Evolutionary conservation across 2,329 filamentous ascomycete species (phyloP).

Genomic region (Colletotrichum sp.): DNA sequence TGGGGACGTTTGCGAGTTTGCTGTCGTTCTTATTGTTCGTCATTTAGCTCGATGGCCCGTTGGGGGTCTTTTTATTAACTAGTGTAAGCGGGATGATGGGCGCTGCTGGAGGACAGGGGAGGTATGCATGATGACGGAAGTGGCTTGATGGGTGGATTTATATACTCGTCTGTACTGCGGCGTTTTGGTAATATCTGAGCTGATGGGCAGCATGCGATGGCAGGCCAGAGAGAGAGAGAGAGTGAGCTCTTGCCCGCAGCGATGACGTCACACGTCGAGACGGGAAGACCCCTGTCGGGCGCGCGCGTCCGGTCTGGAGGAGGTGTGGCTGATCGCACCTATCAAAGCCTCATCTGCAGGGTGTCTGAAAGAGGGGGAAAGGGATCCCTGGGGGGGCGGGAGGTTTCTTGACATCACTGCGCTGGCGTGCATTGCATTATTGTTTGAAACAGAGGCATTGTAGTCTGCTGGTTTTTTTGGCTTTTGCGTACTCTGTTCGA

Average conservation of each 20-base stretch:
- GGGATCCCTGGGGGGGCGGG: not conserved
- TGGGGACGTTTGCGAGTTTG: not conserved
- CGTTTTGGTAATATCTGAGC: not conserved
- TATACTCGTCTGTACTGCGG: not conserved
- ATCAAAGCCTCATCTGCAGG: not conserved
- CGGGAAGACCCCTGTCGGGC: not conserved
- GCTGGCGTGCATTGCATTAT: not conserved
- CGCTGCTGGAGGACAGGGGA: not conserved
- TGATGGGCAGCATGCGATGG: not conserved
- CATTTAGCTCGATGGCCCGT: not conserved
- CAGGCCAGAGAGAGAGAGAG: not conserved
- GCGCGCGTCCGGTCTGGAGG: not conserved
- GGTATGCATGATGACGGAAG: not conserved
- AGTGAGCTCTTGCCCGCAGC: not conserved
- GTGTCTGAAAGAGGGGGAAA: not conserved
- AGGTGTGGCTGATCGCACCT: not conserved
- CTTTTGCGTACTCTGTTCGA: not conserved
- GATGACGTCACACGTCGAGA: slow-evolving; percentile 17
- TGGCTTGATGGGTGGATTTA: not conserved
- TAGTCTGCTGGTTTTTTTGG: not conserved
- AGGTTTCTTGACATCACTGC: not conserved
- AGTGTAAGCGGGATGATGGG: not conserved
- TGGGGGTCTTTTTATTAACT: not conserved
- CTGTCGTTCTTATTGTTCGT: not conserved
- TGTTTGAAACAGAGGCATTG: not conserved